Evolutionary conservation across 1,139 yeast species (phyloP).

Genomic region (Candida sp.): DNA sequence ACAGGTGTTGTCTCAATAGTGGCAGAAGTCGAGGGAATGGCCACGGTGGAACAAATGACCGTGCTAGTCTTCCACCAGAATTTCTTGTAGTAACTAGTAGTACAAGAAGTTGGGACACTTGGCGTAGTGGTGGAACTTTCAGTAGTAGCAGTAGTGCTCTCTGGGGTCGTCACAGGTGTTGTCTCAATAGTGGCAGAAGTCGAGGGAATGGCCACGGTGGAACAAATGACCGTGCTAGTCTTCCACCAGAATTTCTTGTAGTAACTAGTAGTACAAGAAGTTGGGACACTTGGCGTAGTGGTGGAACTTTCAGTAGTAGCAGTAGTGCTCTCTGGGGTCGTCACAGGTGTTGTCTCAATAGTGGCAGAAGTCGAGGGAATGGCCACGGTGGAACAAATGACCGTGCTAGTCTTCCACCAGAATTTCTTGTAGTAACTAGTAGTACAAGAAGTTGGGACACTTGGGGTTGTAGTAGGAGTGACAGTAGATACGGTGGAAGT

Average conservation of each 20-base stretch:
- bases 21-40: background rate
- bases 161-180: background rate
- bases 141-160: background rate
- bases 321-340: background rate
- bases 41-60: background rate
- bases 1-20: constrained; percentile 13
- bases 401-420: background rate
- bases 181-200: constrained; percentile 11
- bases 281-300: background rate
- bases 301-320: background rate
- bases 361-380: constrained; percentile 1
- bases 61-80: too few relatives aligned
- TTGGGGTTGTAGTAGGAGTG: background rate
- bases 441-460: background rate
- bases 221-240: background rate
- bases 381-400: background rate
- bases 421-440: background rate
- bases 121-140: too few relatives aligned
- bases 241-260: background rate
- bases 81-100: too few relatives aligned
- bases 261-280: background rate
- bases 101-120: too few relatives aligned
- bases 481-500: background rate
- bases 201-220: background rate
- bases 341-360: constrained; percentile 11